Base-by-base conservation (phyloP, 1,139 yeast genomes). In the Arxiozyma slooffiae region DNA sequence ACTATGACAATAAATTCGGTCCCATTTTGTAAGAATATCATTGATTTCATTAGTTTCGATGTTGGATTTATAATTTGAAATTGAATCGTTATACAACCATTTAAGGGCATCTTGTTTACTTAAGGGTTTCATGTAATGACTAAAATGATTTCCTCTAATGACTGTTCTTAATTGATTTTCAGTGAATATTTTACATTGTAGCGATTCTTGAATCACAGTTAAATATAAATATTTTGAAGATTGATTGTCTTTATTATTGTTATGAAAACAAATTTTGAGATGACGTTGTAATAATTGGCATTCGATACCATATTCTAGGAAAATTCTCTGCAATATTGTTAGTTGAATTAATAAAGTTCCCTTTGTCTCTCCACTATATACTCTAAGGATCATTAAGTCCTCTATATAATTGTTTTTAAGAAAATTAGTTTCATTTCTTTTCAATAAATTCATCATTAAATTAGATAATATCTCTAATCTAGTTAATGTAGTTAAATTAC, bases 361-460 rank as follows among this genome's bases (percentile, higher is more conserved):
- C 36, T 50, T 52, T 1, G 57, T 49, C 45, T 63, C 67, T 7
- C 63, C 59, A 2, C 63, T 55, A 50, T 61, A 63, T 1, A 62
- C 55, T 44, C 67, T 52, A n/a, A 60, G 48, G 17, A 63, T 41
- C 53, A 61, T 55, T 41, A 57, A 53, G 47, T 61, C 62, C 41
- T 63, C 66, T 21, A 45, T 45, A 54, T 36, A 51, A 43, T 38
- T 40, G 9, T 21, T 38, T 24, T 17, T 41, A 37, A 22, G n/a
- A n/a, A 7, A 20, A 20, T 20, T 11, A 8, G 24, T 39, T 6
- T 20, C 3, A 7, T 40, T 36, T 3, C 38, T 9, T 24, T 26
- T 18, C 9, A 48, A 14, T 2, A 45, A 16, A 9, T 16, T 7
- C 17, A 48, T n/a, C 24, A 41, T 23, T 37, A 37, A 38, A 26